Evolutionary conservation across 768 basidiomycete species (phyloP), one percentile per base, ranked within the genome.

Genomic region (Agaricus blazei): DNA sequence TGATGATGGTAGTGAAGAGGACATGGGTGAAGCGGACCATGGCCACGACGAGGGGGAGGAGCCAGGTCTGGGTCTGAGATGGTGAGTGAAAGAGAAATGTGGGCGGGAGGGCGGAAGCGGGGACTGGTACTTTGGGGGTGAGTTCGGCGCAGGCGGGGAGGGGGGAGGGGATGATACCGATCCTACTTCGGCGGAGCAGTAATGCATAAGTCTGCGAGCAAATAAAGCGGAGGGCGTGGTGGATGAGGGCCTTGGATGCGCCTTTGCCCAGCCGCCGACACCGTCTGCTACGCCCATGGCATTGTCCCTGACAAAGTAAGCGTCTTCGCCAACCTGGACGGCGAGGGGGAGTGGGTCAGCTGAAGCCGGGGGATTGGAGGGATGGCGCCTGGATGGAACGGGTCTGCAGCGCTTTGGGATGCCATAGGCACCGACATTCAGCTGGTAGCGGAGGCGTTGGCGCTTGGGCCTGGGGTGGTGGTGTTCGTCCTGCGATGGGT

Each of bases 241-340:
- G 15, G 70, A 65, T 0, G 61, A 56, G 6, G 63, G 61, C 29
- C 63, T 41, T 48, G 64, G 63, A 4, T 59, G 56, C 26, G 64
- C 45, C 64, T 55, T 74, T 69, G 85, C 79, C 94, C 93, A 97
- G 0, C 94, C 94, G 0, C 95, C 95, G 0, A 98, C 95, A 29
- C 95, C 95, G 65, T 98, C 95, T 3, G 94, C 92, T 8, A 98
- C 87, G 15, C 95, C 95, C 76, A 98, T 86, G 5, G 92, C 90
- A 64, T 93, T 89, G 55, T 85, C 80, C 4, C 82, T 74, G 5
- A 91, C 71, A 59, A 92, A 92, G 64, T 93, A 96, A 4, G 93
- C 90, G 64, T 98, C 94, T 67, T 98, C 94, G 40, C 94, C 94
- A 9, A 97, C 85, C 64, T 91, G 88, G 0, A 88, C 84, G 0